Percentiles rank a stretch among this genome's conserved stretches.
These are phyloP conservation scores for Starmerella bombicola DNA, from an alignment of 805 yeast genomes.

Conservation along the genomic window DNA sequence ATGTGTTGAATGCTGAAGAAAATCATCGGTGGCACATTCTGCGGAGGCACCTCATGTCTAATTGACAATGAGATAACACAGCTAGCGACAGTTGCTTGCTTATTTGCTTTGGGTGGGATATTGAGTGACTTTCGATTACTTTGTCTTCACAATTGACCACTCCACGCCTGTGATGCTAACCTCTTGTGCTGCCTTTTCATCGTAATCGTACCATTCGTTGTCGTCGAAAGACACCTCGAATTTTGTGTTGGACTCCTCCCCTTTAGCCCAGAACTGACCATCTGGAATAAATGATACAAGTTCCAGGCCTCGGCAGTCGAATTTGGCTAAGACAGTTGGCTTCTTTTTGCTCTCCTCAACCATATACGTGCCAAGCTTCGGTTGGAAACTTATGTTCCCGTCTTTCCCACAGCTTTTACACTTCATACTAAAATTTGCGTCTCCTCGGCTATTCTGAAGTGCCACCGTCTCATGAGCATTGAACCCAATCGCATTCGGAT, in stretches of 20 bases:
- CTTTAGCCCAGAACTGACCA: constrained; percentile 28
- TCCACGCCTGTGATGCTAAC: constrained; percentile 65
- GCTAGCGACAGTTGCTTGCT: too few relatives aligned
- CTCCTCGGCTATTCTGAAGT: constrained; percentile 61
- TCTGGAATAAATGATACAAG: constrained; percentile 54
- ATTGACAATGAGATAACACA: too few relatives aligned
- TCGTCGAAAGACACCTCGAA: constrained; percentile 62
- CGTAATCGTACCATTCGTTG: constrained; percentile 91
- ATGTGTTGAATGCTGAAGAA: too few relatives aligned
- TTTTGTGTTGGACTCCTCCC: constrained; percentile 39
- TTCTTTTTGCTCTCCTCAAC: constrained; percentile 32
- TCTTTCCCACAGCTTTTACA: constrained; percentile 51
- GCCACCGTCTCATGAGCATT: constrained; percentile 41
- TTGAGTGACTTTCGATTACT: constrained; percentile 4
- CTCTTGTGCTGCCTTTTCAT: constrained; percentile 67
- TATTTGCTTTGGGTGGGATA: too few relatives aligned
- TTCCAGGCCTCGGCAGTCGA: constrained; percentile 82
- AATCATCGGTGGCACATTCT: too few relatives aligned
- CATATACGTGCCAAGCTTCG: constrained; percentile 25
- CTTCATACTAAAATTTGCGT: constrained; percentile 67
- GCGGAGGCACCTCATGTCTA: too few relatives aligned
- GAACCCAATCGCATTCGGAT: constrained; percentile 56
- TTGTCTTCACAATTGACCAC: constrained; percentile 44
- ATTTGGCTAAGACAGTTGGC: constrained; percentile 41
- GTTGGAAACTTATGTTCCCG: constrained; percentile 26